A percentile compares a stretch with the other conserved stretches of the same genome.
Evolutionary conservation across 352 stramenopile genomes (phyloP).

Genomic region (Phytopythium helicoides): DNA sequence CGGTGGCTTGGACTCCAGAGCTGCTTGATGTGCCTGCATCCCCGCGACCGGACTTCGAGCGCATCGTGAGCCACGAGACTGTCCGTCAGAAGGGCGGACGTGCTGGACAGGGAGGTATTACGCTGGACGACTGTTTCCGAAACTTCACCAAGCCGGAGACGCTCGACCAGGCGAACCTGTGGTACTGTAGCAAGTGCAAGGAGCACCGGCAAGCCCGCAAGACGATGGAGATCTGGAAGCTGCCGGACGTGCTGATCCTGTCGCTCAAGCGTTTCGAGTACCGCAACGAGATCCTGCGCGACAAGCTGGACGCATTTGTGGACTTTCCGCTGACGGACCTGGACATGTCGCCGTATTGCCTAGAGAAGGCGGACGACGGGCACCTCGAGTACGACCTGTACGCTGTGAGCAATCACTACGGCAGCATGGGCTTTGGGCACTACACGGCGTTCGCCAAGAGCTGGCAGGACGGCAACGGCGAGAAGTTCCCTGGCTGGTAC

Average conservation of each 20-base stretch:
- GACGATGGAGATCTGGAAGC: constrained; percentile 78
- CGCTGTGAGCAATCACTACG: constrained; percentile 90
- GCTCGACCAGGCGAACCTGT: constrained; percentile 81
- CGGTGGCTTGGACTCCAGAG: constrained; percentile 47
- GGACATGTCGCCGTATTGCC: constrained; percentile 79
- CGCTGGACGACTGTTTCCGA: constrained; percentile 78
- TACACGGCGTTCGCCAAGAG: constrained; percentile 87
- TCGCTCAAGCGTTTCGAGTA: constrained; percentile 91
- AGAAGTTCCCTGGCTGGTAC: constrained; percentile 74
- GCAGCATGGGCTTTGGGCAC: constrained; percentile 87
- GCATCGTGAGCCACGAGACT: constrained; percentile 52
- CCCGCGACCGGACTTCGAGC: constrained; percentile 49
- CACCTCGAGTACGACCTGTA: constrained; percentile 83
- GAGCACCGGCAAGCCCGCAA: constrained; percentile 76
- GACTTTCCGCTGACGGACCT: constrained; percentile 85
- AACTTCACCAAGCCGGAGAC: constrained; percentile 84
- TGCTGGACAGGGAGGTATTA: constrained; percentile 31
- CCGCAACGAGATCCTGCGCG: constrained; percentile 72
- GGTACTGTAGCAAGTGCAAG: constrained; percentile 82
- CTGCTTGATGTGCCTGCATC: constrained; percentile 36
- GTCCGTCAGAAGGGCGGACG: constrained; percentile 24
- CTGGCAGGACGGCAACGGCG: constrained; percentile 51
- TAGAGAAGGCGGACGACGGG: constrained; percentile 47
- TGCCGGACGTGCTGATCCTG: constrained; percentile 81
- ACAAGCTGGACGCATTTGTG: constrained; percentile 84